Base-by-base conservation (phyloP, 768 basidiomycete genomes). In the Tulasnella sp. region DNA sequence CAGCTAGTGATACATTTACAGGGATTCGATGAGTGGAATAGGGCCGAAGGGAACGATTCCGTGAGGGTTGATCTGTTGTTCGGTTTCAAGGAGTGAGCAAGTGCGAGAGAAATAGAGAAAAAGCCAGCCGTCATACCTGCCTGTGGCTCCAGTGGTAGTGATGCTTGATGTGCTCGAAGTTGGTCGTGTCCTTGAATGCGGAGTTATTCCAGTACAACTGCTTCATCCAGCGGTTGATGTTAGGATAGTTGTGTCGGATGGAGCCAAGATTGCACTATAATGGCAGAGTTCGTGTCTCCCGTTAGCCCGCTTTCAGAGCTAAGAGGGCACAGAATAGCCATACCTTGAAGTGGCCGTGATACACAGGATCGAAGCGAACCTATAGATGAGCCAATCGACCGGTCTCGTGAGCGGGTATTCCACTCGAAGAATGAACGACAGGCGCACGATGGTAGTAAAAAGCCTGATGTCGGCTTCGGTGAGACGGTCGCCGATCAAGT, bases 181-280 rank as follows among this genome's bases (percentile, higher is more conserved):
- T 87, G 57, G 95, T 96, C 29, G 92, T 90, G 9, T 90, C 88
- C 83, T 91, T 90, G 90, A 99, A 99, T 5, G 95, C 94, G 0
- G 91, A 84, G 81, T 91, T 86, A 80, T 91, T 93, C 96, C 96
- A 98, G 87, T 99, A 99, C 35, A 98, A 85, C 82, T 92, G 91
- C 84, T 90, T 91, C 85, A 94, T 81, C 93, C 94, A 96, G 42
- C 91, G 92, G 85, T 98, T 89, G 73, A 98, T 88, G 71, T 90
- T 88, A n/a, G 96, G 96, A 84, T 96, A 99, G 10, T 93, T 93
- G 82, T 90, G 86, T 35, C 79, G 29, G 39, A 79, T 79, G 35
- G 67, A 48, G 18, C 79, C 79, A 16, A 79, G 37, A 48, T 79
- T 79, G 77, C 79, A 79, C 40, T 74, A 29, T 29, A 29, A 70